Conservation (phyloP, 2,329 filamentous ascomycete genomes). For the Fusarium proliferatum region DNA sequence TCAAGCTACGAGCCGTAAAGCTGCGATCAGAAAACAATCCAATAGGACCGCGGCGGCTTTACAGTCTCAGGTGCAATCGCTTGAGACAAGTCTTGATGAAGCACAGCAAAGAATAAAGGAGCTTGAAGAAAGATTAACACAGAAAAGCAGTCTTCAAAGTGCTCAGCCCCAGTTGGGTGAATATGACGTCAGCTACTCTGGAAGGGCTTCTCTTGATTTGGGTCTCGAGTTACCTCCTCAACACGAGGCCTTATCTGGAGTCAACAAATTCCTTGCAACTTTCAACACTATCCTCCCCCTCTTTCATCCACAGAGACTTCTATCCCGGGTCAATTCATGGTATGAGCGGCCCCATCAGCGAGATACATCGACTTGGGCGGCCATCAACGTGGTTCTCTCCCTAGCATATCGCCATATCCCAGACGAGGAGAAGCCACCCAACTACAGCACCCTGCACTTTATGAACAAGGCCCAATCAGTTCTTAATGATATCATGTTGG, state of each 20-base stretch:
- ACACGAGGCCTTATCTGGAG: not conserved
- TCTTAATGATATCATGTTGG: slow-evolving; percentile 1
- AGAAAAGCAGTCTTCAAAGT: accelerated
- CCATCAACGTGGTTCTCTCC: slow-evolving; percentile 22
- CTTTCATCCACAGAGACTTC: slow-evolving; percentile 2
- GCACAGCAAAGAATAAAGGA: not conserved
- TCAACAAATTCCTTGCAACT: not conserved
- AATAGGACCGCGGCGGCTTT: accelerated
- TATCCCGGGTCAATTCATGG: not conserved
- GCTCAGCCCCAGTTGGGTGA: accelerated
- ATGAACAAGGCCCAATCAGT: slow-evolving; percentile 29
- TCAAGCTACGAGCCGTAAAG: slow-evolving; percentile 7
- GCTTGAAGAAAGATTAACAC: not conserved
- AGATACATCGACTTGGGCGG: slow-evolving; percentile 10
- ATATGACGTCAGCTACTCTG: not conserved
- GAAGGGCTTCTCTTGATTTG: accelerated
- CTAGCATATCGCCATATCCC: slow-evolving; percentile 10
- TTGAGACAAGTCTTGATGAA: not conserved
- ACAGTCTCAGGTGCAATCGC: not conserved
- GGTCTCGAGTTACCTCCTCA: not conserved
- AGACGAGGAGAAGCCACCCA: accelerated
- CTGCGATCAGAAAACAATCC: accelerated
- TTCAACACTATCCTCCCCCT: slow-evolving; percentile 24
- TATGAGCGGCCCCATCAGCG: not conserved
- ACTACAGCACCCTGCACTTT: not conserved